Percentiles rank a stretch among this genome's conserved stretches.
Conservation (phyloP, 2,329 filamentous ascomycete genomes). For the Magnaporthiopsis incrustans region DNA sequence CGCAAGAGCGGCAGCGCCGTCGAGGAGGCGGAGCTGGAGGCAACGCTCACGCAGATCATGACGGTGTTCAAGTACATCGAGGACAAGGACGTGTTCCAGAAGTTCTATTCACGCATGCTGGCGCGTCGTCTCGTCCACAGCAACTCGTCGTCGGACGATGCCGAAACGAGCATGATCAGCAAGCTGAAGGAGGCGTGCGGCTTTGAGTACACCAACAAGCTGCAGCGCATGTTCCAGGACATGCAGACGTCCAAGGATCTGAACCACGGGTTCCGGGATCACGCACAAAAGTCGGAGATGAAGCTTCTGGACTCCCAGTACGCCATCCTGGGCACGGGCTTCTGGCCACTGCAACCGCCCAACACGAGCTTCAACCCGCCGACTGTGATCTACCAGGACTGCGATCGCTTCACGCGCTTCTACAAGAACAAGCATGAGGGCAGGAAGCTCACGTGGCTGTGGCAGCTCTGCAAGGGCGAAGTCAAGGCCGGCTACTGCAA, state of each 20-base stretch:
- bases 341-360: slow-evolving; percentile 88
- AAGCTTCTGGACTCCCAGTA: slow-evolving; percentile 81
- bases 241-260: slow-evolving; percentile 99
- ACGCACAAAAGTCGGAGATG: slow-evolving; percentile 55
- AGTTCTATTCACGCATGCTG: slow-evolving; percentile 96
- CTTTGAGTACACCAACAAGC: slow-evolving; percentile 98
- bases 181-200: slow-evolving; percentile 98
- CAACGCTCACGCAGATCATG: slow-evolving; percentile 87
- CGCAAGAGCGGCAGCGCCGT: slow-evolving; percentile 90
- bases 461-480: slow-evolving; percentile 97
- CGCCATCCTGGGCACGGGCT: slow-evolving; percentile 88
- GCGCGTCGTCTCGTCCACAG: slow-evolving; percentile 91
- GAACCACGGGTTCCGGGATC: slow-evolving; percentile 80
- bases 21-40: slow-evolving; percentile 89
- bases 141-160: slow-evolving; percentile 92
- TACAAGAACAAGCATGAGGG: slow-evolving; percentile 97
- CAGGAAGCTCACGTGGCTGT: slow-evolving; percentile 94
- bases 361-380: slow-evolving; percentile 85
- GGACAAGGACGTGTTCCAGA: slow-evolving; percentile 99
- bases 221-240: slow-evolving; percentile 99
- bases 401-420: slow-evolving; percentile 82
- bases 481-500: slow-evolving; percentile 91
- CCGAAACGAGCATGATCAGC: slow-evolving; percentile 98
- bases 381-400: slow-evolving; percentile 73
- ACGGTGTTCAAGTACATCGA: slow-evolving; percentile 99